Evolutionary conservation across 352 stramenopile species (phyloP), one percentile per base, ranked within the genome.

Genomic region (Halophytophthora batemanensis): DNA sequence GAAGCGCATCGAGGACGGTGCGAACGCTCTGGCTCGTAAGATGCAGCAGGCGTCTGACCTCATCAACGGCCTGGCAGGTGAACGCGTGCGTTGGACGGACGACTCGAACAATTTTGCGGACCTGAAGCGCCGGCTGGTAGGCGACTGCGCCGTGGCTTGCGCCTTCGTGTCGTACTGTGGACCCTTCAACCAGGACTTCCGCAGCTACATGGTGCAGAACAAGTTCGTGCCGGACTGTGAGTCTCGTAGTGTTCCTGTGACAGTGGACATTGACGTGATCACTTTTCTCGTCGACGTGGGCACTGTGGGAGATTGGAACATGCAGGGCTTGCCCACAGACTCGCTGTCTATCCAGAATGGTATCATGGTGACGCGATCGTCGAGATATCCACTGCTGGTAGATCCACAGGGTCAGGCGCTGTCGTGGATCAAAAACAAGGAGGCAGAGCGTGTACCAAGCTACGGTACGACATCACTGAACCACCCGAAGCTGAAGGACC

Each of bases 151-250:
- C 12, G 93, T 98, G 13, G 94, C 93, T 1, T 99, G 95, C 59
- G 96, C 96, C 14, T 99, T 99, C 50, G 94, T 99, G 28, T 98
- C 82, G 40, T 99, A 99, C 65, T 99, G 93, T 45, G 96, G 96
- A 1, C 95, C 96, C 14, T 99, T 99, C 64, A 99, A 99, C 59
- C 94, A 98, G 56, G 91, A 98, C 56, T 99, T 98, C 74, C 86
- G 96, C 6, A 85, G 82, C 21, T 98, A 98, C 53, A 95, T 99
- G 66, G 90, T 98, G 18, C 94, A 97, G 59, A 90, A 85, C 56
- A 98, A 98, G 77, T 98, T 98, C 64, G 90, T 96, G 1, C 74
- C 80, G 13, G 96, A 99, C 65, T 98, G 93, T 42, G 80, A 97
- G 59, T 58, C 69, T 17, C 82, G 90, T 3, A 93, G 80, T 49